Evolutionary conservation across 2,329 filamentous ascomycete genomes (phyloP), one percentile per base, ranked within the genome.

Genomic region (Fusarium siculi): DNA sequence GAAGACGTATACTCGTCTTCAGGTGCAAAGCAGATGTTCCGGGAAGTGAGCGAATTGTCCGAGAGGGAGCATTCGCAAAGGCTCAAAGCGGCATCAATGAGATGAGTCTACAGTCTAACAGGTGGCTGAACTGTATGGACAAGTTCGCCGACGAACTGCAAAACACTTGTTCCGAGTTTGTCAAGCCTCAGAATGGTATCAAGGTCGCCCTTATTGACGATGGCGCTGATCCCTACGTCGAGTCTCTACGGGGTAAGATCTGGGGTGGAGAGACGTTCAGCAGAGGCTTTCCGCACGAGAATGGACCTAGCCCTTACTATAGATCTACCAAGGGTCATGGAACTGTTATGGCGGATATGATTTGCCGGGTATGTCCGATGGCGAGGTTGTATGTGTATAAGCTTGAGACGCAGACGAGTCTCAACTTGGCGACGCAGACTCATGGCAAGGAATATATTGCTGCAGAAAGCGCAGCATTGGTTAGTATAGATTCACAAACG

Each of bases 391-490:
- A 59, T 30, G 44, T 50, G 9, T 52, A 52, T 2, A 50, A 50
- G 8, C 68, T 79, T 21, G 63, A 69, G 43, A 78, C 66, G 36
- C 59, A 72, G 9, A 42, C 37, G 2, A 63, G 63, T 16, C 53
- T 54, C 11, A 44, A 55, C 11, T 21, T 55, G 53, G 28, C 53
- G 8, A 55, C 53, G 4, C 36, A 39, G 18, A 55, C 54, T 3
- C 49, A 50, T 6, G 52, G 56, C 0, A 37, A 37, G 4, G 36
- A 39, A 6, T 68, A 53, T 1, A 67, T 73, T 12, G 68, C 68
- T 4, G 42, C 56, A 18, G 36, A 32, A 3, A 72, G 50, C 4
- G 65, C 69, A 5, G 68, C 70, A 9, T 8, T 58, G 34, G 70
- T 72, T 19, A 32, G 32, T 12, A 32, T 11, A 12, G 30, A 32